Conservation (phyloP, 1,284 basidiomycete species). For the Fomitopsis schrenkii region DNA sequence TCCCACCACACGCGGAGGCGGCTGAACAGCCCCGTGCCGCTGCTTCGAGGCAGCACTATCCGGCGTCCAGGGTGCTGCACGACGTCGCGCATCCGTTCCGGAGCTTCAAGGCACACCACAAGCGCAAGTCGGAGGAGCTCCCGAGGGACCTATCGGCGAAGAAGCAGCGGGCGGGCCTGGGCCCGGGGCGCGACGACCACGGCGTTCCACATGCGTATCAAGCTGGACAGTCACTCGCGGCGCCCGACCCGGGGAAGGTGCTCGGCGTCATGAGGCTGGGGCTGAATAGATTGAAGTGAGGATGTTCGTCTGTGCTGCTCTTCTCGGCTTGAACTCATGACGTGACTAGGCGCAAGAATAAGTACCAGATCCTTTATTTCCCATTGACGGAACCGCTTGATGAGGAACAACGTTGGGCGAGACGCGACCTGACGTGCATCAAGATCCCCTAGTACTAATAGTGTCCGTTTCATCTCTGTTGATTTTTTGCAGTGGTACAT, state of each 20-base stretch:
- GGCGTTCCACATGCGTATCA: neutral
- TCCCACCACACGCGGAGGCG: neutral
- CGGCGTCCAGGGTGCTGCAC: slow-evolving; percentile 14
- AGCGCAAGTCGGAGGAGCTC: slow-evolving; percentile 19
- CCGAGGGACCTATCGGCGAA: slow-evolving; percentile 17
- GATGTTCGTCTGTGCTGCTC: neutral
- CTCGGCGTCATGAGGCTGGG: slow-evolving; percentile 50
- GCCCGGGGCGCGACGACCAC: neutral
- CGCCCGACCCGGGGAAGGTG: slow-evolving; percentile 30
- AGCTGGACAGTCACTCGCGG: neutral
- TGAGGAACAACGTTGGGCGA: slow-evolving; percentile 40
- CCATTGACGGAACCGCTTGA: slow-evolving; percentile 56
- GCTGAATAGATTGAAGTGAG: slow-evolving; percentile 40
- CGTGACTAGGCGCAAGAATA: slow-evolving; percentile 11
- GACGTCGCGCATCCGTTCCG: slow-evolving; percentile 17
- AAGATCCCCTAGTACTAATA: slow-evolving; percentile 3
- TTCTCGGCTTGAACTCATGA: neutral
- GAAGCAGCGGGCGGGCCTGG: slow-evolving; percentile 20
- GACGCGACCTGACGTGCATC: slow-evolving; percentile 52
- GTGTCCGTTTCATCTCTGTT: neutral
- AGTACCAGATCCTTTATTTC: slow-evolving; percentile 42
- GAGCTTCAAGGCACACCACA: slow-evolving; percentile 15
- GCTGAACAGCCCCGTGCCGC: neutral
- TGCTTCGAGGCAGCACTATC: neutral
- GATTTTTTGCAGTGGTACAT: too few species aligned